A percentile compares a stretch with the other conserved stretches of the same genome.
Evolutionary conservation across 1,284 basidiomycete species (phyloP).

Genomic region (Ganoderma meredithae): DNA sequence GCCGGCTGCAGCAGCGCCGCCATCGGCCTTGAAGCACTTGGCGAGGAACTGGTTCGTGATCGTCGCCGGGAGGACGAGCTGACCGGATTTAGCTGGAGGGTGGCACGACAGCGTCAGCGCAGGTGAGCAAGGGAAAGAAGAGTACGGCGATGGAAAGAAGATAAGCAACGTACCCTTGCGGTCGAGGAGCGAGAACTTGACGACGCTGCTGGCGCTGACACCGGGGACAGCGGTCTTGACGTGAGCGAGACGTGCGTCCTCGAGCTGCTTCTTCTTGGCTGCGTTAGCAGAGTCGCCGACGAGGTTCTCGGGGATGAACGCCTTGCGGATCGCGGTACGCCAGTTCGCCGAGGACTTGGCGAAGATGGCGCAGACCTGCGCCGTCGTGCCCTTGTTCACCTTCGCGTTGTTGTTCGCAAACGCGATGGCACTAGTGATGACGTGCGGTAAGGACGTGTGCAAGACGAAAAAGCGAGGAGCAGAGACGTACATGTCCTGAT

Average conservation of each 20-base stretch:
- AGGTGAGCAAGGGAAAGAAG: neutral
- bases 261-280: neutral
- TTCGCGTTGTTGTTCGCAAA: slow-evolving; percentile 12
- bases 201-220: slow-evolving; percentile 4
- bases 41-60: slow-evolving; percentile 13
- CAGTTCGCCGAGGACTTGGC: slow-evolving; percentile 6
- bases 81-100: neutral
- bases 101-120: neutral
- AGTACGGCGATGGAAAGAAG: too few relatives aligned
- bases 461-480: neutral
- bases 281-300: slow-evolving; percentile 5
- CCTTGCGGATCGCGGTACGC: slow-evolving; percentile 5
- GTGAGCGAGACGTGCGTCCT: neutral
- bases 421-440: neutral
- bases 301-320: slow-evolving; percentile 10
- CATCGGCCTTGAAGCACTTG: neutral
- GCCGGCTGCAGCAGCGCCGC: neutral
- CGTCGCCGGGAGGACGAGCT: slow-evolving; percentile 1
- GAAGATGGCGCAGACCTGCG: slow-evolving; percentile 10
- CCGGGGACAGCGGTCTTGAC: slow-evolving; percentile 5
- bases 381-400: neutral
- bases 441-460: neutral
- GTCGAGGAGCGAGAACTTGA: slow-evolving; percentile 10
- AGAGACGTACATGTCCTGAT: slow-evolving; percentile 1
- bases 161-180: neutral